phyloP scores from a whole-genome alignment of 2,329 filamentous ascomycete species.

The Xylaria sp. region DNA sequence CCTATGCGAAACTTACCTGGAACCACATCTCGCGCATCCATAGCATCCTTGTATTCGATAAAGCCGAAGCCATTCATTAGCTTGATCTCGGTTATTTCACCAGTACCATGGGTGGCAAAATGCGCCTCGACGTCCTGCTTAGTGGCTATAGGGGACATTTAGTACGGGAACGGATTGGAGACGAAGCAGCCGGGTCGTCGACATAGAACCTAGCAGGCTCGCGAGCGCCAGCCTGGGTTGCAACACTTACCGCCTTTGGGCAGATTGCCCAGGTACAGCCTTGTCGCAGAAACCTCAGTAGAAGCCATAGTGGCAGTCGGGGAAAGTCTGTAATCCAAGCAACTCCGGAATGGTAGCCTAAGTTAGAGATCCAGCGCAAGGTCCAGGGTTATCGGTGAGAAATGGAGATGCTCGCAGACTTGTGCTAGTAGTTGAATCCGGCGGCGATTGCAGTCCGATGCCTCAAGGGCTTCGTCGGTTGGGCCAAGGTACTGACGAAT shows the following conservation, averaged over 20 bases:
- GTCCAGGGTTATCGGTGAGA: conserved; percentile 24
- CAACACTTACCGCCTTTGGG: conserved; percentile 85
- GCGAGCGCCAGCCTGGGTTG: conserved; percentile 13
- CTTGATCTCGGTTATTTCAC: conserved; percentile 98
- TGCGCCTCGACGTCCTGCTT: conserved; percentile 97
- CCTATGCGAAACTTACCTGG: conserved; percentile 74
- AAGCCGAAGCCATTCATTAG: conserved; percentile 99
- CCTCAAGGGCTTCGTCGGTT: conserved; percentile 6
- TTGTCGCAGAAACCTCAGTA: conserved; percentile 84
- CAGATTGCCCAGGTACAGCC: conserved; percentile 97
- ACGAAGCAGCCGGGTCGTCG: conserved; percentile 20
- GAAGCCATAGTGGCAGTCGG: conserved; percentile 44
- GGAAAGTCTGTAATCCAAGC: conserved; percentile 27
- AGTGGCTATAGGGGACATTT: conserved; percentile 61
- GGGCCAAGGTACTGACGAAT: background rate
- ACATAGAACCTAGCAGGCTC: conserved; percentile 8
- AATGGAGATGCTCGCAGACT: conserved; percentile 14
- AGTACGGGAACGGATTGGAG: conserved; percentile 25
- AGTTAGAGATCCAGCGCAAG: conserved; percentile 10
- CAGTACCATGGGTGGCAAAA: conserved; percentile 94
- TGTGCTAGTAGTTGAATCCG: background rate
- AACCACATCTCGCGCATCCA: conserved; percentile 98
- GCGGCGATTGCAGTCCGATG: conserved; percentile 4
- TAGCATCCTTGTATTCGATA: conserved; percentile 98
- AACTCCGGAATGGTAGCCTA: conserved; percentile 18